Evolutionary conservation across 2,329 filamentous ascomycete species (phyloP).

Genomic region (Arthrobotrys conoides): DNA sequence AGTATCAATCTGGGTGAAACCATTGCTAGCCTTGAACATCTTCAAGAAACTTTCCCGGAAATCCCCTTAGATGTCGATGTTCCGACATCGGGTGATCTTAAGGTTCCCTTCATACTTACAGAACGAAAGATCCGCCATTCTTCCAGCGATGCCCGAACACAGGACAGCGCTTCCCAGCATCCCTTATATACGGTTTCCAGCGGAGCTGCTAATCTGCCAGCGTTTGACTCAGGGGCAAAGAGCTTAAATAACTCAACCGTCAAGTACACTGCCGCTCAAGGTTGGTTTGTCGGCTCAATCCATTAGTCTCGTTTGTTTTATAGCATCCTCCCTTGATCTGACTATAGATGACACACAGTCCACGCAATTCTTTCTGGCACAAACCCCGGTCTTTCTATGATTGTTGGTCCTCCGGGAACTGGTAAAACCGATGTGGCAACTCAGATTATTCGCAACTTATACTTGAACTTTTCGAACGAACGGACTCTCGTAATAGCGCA

Average conservation of each 20-base stretch:
- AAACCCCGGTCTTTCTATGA: slow-evolving; percentile 91
- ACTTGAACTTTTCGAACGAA: slow-evolving; percentile 95
- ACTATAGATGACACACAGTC: slow-evolving; percentile 67
- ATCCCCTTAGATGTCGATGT: slow-evolving; percentile 68
- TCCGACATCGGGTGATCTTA: slow-evolving; percentile 15
- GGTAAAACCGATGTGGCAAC: slow-evolving; percentile 99
- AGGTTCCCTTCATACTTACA: slow-evolving; percentile 74
- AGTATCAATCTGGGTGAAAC: slow-evolving; percentile 93
- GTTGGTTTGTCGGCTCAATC: not conserved
- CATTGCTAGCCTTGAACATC: slow-evolving; percentile 94
- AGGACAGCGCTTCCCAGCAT: not conserved
- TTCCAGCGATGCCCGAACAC: not conserved
- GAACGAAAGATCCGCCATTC: not conserved
- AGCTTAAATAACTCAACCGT: not conserved
- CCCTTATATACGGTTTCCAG: slow-evolving; percentile 35
- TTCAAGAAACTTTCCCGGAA: slow-evolving; percentile 89
- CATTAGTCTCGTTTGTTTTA: slow-evolving; percentile 67
- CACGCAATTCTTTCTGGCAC: slow-evolving; percentile 94
- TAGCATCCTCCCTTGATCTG: slow-evolving; percentile 72
- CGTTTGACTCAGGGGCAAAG: not conserved
- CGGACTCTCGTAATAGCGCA: slow-evolving; percentile 93
- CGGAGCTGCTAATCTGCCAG: not conserved
- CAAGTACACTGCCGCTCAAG: slow-evolving; percentile 47
- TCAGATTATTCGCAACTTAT: slow-evolving; percentile 98
- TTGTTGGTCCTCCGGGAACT: slow-evolving; percentile 95